phyloP scores from a whole-genome alignment of 2,329 filamentous ascomycete species.

The Coccinonectria pachysandricola region DNA sequence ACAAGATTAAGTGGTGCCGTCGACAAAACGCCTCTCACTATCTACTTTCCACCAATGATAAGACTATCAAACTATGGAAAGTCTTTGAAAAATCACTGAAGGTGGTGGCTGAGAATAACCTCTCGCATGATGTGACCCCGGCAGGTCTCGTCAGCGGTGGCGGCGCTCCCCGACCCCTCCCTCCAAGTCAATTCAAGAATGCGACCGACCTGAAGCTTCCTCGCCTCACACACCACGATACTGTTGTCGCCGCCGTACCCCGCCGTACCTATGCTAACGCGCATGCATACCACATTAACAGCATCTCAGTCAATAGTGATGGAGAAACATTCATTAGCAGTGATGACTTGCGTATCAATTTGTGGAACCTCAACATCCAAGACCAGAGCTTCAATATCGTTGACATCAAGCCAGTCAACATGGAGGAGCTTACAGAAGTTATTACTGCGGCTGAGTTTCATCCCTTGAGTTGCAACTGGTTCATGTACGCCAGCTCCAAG shows the following conservation, averaged over 20 bases:
- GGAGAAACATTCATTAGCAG: constrained; percentile 99
- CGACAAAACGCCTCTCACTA: constrained; percentile 98
- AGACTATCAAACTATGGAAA: constrained; percentile 99
- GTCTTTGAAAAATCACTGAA: constrained; percentile 99
- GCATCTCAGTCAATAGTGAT: constrained; percentile 99
- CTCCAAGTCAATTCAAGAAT: constrained; percentile 64
- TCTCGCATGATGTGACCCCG: constrained; percentile 88
- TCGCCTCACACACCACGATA: constrained; percentile 94
- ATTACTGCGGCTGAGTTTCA: constrained; percentile 98
- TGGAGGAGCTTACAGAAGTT: constrained; percentile 98
- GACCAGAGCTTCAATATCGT: constrained; percentile 99
- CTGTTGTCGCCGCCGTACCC: constrained; percentile 91
- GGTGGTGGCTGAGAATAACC: constrained; percentile 96
- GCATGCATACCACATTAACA: constrained; percentile 99
- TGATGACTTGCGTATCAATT: constrained; percentile 92
- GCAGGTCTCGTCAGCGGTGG: constrained; percentile 62
- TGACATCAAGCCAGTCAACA: constrained; percentile 98
- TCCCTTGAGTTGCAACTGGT: constrained; percentile 95
- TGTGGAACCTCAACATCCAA: constrained; percentile 99
- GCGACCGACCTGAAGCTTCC: constrained; percentile 83
- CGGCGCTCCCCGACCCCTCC: constrained; percentile 61
- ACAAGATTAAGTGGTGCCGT: constrained; percentile 99
- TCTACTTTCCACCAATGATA: constrained; percentile 96
- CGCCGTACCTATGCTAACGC: constrained; percentile 96
- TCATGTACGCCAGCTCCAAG: constrained; percentile 99